Conservation (phyloP, 2,329 filamentous ascomycete genomes). For the Paecilomyces variotii region DNA sequence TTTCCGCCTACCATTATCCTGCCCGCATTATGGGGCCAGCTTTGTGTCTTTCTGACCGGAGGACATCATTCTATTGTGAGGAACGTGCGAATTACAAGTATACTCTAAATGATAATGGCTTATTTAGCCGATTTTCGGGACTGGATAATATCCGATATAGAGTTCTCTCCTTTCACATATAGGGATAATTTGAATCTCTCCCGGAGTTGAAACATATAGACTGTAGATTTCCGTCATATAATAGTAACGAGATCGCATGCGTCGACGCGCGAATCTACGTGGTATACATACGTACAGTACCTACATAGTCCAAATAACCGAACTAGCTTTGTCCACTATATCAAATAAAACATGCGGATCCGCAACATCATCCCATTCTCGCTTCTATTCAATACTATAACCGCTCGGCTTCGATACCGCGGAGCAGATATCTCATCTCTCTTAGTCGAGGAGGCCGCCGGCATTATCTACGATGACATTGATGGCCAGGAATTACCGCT, state of each 20-base stretch:
- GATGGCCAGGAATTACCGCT: slow-evolving; percentile 48
- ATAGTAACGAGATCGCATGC: no score
- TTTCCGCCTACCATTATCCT: background rate
- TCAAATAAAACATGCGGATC: background rate
- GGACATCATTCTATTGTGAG: background rate
- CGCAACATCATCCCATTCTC: background rate
- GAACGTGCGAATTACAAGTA: background rate
- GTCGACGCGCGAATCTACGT: no score
- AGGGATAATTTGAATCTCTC: no score
- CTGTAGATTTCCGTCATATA: no score
- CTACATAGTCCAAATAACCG: no score
- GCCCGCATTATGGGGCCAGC: background rate
- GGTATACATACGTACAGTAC: no score
- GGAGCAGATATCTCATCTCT: slow-evolving; percentile 66
- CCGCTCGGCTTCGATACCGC: slow-evolving; percentile 51
- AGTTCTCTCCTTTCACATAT: no score
- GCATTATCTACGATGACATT: slow-evolving; percentile 52
- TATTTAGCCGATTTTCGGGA: no score
- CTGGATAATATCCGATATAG: no score
- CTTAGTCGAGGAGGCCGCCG: slow-evolving; percentile 53
- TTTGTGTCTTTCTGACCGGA: background rate
- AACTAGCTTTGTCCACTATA: no score
- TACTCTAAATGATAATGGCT: no score
- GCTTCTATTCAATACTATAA: slow-evolving; percentile 10
- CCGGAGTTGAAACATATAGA: no score